Base-by-base conservation (phyloP, 306 rosid species). In the Sophora flavescens region DNA sequence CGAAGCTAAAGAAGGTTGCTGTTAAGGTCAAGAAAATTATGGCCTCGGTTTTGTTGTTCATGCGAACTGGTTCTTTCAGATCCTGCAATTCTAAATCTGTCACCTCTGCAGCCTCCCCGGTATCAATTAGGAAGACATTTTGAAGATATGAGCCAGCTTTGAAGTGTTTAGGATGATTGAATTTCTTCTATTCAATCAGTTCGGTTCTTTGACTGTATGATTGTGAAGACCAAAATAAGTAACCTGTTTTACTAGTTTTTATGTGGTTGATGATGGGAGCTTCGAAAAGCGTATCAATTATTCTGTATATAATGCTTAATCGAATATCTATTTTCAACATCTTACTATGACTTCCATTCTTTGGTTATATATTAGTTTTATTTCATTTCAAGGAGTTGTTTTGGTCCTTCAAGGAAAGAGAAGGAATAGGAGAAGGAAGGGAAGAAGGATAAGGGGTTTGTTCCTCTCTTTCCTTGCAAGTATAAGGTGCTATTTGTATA, bases 1-100 rank as follows among this genome's bases (percentile, higher is more conserved):
- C 83, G 58, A 82, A 81, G 82, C 48, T 84, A 0, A 84, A 82
- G 70, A 84, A 71, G 82, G 85, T 82, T 18, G 86, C 69, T 15
- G 26, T 68, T 18, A 88, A 90, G 83, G 87, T 88, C 14, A 88
- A 87, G 85, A 88, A 74, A 35, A 82, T 80, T 6, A 83, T 81
- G 2, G 71, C 64, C 50, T 80, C 88, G 0, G 65, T 85, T 67
- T 65, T 85, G 58, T 33, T 86, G 14, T 85, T 80, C 42, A 71
- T 72, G 76, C 45, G 88, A 36, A 64, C 65, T 18, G 82, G 74
- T 54, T 82, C 88, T 59, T 66, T 85, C 17, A 65, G 72, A 51
- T 84, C 89, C 7, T 79, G 87, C 73, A 18, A 44, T 81, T 87
- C 91, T 6, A 75, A 60, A 56, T 38, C 80, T n/a, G 47, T 84